Percentiles rank a stretch among this genome's conserved stretches.
phyloP scores from a whole-genome alignment of 2,329 filamentous ascomycete genomes.

The Apiospora saccharicola region DNA sequence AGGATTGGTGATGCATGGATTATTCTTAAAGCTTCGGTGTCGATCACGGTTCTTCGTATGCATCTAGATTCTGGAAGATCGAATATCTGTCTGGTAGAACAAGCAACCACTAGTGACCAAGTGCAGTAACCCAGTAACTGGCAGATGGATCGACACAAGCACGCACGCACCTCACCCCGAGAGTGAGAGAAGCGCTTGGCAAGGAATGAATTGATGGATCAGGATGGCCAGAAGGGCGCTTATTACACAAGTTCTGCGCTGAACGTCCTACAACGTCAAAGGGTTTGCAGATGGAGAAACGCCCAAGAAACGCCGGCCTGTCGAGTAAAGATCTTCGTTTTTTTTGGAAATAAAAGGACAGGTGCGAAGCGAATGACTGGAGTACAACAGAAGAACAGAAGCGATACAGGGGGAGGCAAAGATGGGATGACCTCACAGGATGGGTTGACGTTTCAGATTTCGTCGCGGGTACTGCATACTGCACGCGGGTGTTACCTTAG shows the following conservation, averaged over 20 bases:
- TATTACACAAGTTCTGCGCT: conserved; percentile 3
- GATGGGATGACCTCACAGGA: background rate
- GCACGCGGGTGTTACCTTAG: conserved; percentile 1
- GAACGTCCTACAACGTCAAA: conserved; percentile 3
- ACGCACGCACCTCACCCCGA: background rate
- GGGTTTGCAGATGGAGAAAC: conserved; percentile 20
- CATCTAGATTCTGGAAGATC: conserved; percentile 16
- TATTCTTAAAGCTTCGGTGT: background rate
- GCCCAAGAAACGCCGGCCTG: conserved; percentile 6
- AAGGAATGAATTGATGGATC: conserved; percentile 4
- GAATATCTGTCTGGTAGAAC: background rate
- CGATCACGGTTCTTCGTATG: background rate
- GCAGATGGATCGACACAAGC: background rate
- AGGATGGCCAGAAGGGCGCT: conserved; percentile 4
- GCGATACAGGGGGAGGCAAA: background rate
- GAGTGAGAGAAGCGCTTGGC: background rate
- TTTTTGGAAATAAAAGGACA: conserved; percentile 1
- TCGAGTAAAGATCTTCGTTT: background rate
- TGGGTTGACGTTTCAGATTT: background rate
- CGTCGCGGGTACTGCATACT: background rate
- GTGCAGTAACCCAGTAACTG: conserved; percentile 1
- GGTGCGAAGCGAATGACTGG: background rate
- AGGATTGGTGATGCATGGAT: background rate
- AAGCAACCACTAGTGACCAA: conserved; percentile 5
- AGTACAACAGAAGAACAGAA: background rate